phyloP scores from a whole-genome alignment of 192 early-diverging fungal species.

The Mortierella hygrophila region DNA sequence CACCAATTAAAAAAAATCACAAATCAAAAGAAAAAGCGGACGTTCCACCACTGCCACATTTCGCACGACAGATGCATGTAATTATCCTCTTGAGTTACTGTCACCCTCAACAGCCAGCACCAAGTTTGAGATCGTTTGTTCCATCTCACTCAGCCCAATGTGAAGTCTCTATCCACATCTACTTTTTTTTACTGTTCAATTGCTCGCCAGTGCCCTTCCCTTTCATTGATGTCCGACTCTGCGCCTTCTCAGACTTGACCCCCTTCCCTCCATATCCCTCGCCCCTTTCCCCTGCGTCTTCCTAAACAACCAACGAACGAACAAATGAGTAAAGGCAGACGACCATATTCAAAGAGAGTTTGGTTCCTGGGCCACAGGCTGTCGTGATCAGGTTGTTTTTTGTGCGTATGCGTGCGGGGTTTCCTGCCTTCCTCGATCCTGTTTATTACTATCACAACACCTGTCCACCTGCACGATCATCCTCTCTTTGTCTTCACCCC shows the following conservation, averaged over 20 bases:
- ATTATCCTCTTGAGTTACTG: too few relatives aligned
- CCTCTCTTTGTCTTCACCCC: background rate
- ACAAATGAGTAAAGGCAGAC: background rate
- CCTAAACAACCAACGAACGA: background rate
- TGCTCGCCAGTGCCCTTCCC: background rate
- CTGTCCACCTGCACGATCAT: background rate
- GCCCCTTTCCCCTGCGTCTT: background rate
- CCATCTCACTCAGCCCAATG: too few relatives aligned
- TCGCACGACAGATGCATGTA: background rate
- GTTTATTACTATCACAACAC: background rate
- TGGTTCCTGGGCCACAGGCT: background rate
- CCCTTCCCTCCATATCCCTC: background rate
- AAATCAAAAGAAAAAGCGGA: background rate
- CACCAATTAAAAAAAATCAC: background rate
- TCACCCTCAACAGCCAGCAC: too few relatives aligned
- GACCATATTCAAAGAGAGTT: background rate
- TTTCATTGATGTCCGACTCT: background rate
- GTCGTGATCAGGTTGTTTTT: background rate
- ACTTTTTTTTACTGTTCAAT: background rate
- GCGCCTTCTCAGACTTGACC: background rate
- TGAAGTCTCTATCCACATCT: background rate
- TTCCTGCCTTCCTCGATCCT: background rate
- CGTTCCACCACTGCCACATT: background rate
- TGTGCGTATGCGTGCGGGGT: background rate
- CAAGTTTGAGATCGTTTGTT: too few relatives aligned